Evolutionary conservation across 2,329 filamentous ascomycete genomes (phyloP).

Genomic region (Lecanicillium sp.): DNA sequence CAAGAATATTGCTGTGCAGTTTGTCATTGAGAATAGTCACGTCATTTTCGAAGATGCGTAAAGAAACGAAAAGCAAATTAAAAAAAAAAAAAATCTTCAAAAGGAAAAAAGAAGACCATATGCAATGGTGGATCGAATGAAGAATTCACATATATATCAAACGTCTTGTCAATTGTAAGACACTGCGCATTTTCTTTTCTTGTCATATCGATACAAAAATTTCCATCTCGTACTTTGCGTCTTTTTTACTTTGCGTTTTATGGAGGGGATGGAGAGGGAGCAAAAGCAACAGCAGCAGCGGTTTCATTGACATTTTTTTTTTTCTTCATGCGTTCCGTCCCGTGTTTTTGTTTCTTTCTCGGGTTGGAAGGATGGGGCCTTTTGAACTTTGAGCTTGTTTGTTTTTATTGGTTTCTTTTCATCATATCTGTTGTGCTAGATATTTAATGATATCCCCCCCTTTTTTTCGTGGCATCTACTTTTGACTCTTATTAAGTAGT

Average conservation of each 20-base stretch:
- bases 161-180: too few relatives aligned
- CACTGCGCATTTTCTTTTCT: too few relatives aligned
- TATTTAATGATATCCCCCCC: constrained; percentile 24
- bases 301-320: constrained; percentile 10
- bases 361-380: too few relatives aligned
- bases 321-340: constrained; percentile 15
- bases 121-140: too few relatives aligned
- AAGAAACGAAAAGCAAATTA: constrained; percentile 7
- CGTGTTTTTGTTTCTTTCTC: neutral
- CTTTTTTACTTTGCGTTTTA: too few relatives aligned
- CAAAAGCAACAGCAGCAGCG: too few relatives aligned
- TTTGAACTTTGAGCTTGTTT: too few relatives aligned
- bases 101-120: constrained; percentile 5
- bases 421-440: constrained; percentile 17
- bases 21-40: constrained; percentile 83
- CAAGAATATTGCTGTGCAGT: constrained; percentile 88
- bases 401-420: too few relatives aligned
- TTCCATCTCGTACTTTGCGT: too few relatives aligned
- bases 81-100: constrained; percentile 1
- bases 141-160: too few relatives aligned
- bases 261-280: too few relatives aligned
- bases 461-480: constrained; percentile 13
- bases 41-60: constrained; percentile 59
- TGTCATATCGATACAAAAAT: too few relatives aligned
- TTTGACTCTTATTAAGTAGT: constrained; percentile 6